Evolutionary conservation across 306 rosid genomes (phyloP), one percentile per base, ranked within the genome.

Genomic region (Trifolium fragiferum): DNA sequence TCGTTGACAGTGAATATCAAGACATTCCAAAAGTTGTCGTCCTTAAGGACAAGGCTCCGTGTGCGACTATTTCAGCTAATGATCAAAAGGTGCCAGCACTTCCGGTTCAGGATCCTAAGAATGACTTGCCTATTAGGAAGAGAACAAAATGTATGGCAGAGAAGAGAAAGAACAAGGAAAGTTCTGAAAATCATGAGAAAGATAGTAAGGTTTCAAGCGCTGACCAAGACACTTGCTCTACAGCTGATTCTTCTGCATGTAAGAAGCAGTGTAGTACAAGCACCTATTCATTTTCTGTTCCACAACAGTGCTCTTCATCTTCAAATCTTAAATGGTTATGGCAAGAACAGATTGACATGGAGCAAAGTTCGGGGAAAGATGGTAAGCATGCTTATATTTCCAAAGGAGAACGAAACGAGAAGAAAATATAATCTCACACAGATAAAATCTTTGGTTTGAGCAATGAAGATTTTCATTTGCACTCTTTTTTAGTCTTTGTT

Each of bases 81-180:
- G 98, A 94, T 85, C 98, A 94, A 85, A 90, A 76, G 84, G 98
- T 94, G 54, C 98, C 96, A 2, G 84, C 90, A 15, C 72, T 82
- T 66, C 92, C 77, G 35, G 78, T 82, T 66, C 92, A 77, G 40
- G 78, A 78, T 76, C 76, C 80, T 38, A 79, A 80, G 78, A 73
- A 55, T 37, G 78, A 62, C 10, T 68, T 70, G 12, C 72, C 70
- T 43, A 80, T 32, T 54, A 80, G 78, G 80, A 91, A 93, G 85
- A 89, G 97, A 75, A n/a, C 83, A 11, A 86, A 81, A 40, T 47
- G 57, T 40, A 23, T 76, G 76, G 77, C 66, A 73, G 98, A 73
- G 58, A 82, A 74, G 65, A 81, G 64, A 65, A 81, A 74, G 54
- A 70, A 69, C 54, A 77, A 47, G 19, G 76, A 53, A 72, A 66